These are phyloP conservation scores for Gillenia trifoliata DNA, from an alignment of 306 rosid genomes.

Conservation along the genomic window DNA sequence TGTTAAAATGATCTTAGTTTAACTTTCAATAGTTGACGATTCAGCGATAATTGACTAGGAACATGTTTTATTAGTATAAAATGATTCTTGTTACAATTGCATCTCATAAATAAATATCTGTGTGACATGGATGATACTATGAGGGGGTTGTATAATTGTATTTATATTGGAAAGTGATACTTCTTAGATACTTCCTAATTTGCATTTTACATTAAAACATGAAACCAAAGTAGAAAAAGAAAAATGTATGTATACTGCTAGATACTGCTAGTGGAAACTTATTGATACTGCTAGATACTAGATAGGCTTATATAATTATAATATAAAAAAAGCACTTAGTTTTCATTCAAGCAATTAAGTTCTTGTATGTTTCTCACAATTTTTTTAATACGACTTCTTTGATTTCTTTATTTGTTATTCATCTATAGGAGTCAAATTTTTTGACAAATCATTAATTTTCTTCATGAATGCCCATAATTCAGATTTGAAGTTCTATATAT, in stretches of 20 bases:
- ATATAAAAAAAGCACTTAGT: not conserved
- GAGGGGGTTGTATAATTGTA: not conserved
- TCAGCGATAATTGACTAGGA: not conserved
- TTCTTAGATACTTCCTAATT: not conserved
- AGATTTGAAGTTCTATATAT: not conserved
- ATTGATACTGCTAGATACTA: not conserved
- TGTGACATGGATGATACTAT: not conserved
- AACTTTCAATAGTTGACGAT: not conserved
- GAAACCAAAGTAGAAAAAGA: not conserved
- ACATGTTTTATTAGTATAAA: not conserved
- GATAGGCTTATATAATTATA: not conserved
- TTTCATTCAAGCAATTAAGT: not conserved
- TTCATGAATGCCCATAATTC: conserved; percentile 3
- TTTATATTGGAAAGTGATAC: not conserved
- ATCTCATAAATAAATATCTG: not conserved
- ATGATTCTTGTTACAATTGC: not conserved
- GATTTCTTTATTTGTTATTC: not conserved
- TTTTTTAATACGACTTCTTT: not conserved
- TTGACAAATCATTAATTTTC: not conserved
- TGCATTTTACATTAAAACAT: not conserved
- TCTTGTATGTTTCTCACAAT: not conserved
- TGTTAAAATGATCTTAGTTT: not conserved
- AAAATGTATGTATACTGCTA: not conserved
- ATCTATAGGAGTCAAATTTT: not conserved
- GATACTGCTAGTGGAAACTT: not conserved